A percentile compares a stretch with the other conserved stretches of the same genome.
Evolutionary conservation across 73 alveolate genomes (phyloP).

Genomic region (Stentor roeselii): DNA sequence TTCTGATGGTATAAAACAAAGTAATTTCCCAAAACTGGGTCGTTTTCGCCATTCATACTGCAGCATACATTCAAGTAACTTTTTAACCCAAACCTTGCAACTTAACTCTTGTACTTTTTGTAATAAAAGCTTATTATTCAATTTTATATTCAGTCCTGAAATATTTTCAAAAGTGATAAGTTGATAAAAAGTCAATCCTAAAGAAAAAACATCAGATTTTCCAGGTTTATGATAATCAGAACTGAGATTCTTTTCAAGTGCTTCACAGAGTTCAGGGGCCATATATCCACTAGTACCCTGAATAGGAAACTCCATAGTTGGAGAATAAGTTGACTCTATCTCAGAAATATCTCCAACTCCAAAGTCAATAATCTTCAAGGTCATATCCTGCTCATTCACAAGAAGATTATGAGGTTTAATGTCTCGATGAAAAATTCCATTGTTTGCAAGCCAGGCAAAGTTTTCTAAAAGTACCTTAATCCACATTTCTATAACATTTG

Average conservation of each 20-base stretch:
- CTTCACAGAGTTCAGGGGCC: not conserved
- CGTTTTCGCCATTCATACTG: not conserved
- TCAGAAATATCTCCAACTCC: too few relatives aligned
- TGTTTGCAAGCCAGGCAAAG: not conserved
- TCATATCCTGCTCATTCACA: not conserved
- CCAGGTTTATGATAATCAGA: not conserved
- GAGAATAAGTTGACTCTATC: not conserved
- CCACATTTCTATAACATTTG: not conserved
- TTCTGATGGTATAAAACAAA: too few relatives aligned
- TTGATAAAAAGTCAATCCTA: not conserved
- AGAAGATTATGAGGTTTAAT: slow-evolving; percentile 17
- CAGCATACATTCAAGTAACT: not conserved
- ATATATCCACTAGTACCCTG: not conserved
- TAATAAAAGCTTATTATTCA: too few relatives aligned
- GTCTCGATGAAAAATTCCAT: not conserved
- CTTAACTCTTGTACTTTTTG: not conserved
- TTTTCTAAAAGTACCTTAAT: not conserved
- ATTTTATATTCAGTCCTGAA: not conserved
- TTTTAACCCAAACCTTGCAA: not conserved
- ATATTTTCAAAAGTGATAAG: not conserved
- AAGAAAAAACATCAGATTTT: not conserved
- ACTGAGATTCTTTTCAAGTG: not conserved
- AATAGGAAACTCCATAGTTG: not conserved
- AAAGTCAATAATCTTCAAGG: not conserved
- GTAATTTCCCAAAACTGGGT: not conserved